phyloP scores from a whole-genome alignment of 495 filamentous ascomycete genomes.

The Aspergillus panamensis region DNA sequence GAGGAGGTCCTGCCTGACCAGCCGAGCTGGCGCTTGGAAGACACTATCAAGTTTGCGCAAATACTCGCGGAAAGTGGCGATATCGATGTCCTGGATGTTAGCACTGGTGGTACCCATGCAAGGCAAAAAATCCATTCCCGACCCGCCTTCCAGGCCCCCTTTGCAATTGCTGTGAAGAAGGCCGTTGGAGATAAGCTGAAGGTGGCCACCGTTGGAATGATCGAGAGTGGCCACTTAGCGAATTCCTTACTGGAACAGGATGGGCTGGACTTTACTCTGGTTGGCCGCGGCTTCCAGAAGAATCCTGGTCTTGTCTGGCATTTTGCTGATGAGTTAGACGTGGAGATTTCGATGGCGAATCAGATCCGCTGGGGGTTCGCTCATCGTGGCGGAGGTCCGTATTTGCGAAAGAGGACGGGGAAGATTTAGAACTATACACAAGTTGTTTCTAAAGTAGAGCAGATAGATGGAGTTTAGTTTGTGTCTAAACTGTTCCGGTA shows the following conservation, averaged over 20 bases:
- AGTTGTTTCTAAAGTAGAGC: not conserved
- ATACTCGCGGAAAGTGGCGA: constrained; percentile 51
- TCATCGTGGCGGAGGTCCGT: constrained; percentile 16
- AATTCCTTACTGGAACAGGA: constrained; percentile 55
- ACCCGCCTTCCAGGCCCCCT: constrained; percentile 63
- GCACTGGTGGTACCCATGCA: constrained; percentile 59
- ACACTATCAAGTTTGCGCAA: constrained; percentile 53
- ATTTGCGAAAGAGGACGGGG: constrained; percentile 9
- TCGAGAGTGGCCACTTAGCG: constrained; percentile 57
- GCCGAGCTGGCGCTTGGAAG: constrained; percentile 54
- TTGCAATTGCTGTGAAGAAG: constrained; percentile 59
- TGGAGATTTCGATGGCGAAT: constrained; percentile 55
- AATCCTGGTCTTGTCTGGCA: constrained; percentile 58
- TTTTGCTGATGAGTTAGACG: constrained; percentile 61
- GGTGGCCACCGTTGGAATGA: constrained; percentile 62
- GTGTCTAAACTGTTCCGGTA: not conserved
- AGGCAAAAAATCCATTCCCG: constrained; percentile 54
- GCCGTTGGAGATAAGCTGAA: constrained; percentile 57
- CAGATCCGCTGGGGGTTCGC: constrained; percentile 59
- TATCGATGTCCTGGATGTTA: constrained; percentile 66
- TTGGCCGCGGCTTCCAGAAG: constrained; percentile 67
- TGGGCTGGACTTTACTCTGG: constrained; percentile 56
- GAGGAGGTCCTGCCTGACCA: constrained; percentile 46
- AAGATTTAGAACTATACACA: not conserved
- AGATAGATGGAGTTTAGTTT: not conserved